Conservation (phyloP, 176 grass and related monocot species). For the Saccharum officinarum region DNA sequence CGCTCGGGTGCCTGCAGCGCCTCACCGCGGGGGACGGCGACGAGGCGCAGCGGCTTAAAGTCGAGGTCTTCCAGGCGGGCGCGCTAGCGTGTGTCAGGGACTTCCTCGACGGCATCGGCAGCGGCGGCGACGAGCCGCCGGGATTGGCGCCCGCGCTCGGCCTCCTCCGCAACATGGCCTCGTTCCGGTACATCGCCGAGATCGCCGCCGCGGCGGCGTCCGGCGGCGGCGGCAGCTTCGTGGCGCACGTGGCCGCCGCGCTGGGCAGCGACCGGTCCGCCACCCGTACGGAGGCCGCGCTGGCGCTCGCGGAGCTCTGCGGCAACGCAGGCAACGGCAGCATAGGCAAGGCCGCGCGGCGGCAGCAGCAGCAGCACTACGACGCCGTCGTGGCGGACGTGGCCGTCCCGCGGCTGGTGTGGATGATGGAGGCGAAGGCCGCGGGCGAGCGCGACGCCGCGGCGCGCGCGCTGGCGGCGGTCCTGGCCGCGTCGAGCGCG, state of each 20-base stretch:
- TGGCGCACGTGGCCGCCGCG: constrained; percentile 44
- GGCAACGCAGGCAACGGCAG: constrained; percentile 2
- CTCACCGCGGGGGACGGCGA: constrained; percentile 55
- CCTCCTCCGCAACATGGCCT: constrained; percentile 66
- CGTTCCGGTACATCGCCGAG: constrained; percentile 84
- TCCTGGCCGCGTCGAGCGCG: constrained; percentile 36
- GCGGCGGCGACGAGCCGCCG: neutral
- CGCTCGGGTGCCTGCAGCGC: constrained; percentile 70
- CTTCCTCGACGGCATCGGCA: constrained; percentile 53
- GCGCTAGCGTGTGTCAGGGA: constrained; percentile 66
- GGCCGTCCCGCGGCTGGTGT: constrained; percentile 48
- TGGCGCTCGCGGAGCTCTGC: constrained; percentile 61
- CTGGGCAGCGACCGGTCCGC: constrained; percentile 40
- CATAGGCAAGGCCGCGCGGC: neutral
- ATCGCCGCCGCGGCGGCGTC: constrained; percentile 18
- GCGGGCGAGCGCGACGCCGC: constrained; percentile 54
- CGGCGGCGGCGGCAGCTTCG: constrained; percentile 25
- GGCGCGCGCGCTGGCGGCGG: constrained; percentile 54
- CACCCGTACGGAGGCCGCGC: constrained; percentile 58
- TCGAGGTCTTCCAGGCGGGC: constrained; percentile 77
- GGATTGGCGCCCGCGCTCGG: constrained; percentile 65
- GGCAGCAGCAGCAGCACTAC: constrained; percentile 29
- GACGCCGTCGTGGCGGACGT: constrained; percentile 40
- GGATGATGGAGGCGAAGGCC: constrained; percentile 72
- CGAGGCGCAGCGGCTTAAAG: constrained; percentile 58